Evolutionary conservation across 2,329 filamentous ascomycete species (phyloP), one percentile per base, ranked within the genome.

Genomic region (Fusarium liriodendri): DNA sequence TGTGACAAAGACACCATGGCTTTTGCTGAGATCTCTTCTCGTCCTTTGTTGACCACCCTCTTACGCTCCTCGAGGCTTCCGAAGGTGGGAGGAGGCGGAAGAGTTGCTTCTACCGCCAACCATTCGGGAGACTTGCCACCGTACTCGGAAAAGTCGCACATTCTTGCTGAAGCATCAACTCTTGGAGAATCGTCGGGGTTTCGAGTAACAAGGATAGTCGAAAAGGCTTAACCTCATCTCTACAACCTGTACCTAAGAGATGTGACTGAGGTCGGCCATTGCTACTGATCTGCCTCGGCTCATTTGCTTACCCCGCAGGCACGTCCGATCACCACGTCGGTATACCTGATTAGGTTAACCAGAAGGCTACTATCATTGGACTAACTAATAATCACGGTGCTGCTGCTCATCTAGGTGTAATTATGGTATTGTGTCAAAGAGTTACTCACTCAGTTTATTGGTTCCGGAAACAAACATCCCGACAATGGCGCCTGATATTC

Each of bases 41-140:
- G 40, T 0, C 50, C 66, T 38, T 57, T 27, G 47, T 76, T 76
- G n/a, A 68, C 32, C 3, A 33, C 22, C 0, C 6, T 27, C 6
- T 75, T 67, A 16, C 52, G 22, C n/a, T 67, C 75, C 11, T 45
- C 52, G 2, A 76, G 72, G n/a, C 65, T 59, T 1, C 64, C 33
- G 6, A 64, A 71, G 1, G 8, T 5, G 14, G 70, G 52, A 3
- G 70, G 64, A 2, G 67, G 22, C 0, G 66, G 67, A 0, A 76
- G 25, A 4, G 29, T 66, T 1, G 50, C 72, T 55, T 84, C 82
- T 1, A 86, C 71, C 0, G 81, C 83, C 5, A 83, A 67, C 86
- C 86, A 87, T 73, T 87, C 85, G 0, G 80, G 75, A 61, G 82
- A 85, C n/a, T 84, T 80, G 4, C 77, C 80, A 27, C 82, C 83